phyloP scores from a whole-genome alignment of 768 basidiomycete species.

The Pleurotus tuber-regium region DNA sequence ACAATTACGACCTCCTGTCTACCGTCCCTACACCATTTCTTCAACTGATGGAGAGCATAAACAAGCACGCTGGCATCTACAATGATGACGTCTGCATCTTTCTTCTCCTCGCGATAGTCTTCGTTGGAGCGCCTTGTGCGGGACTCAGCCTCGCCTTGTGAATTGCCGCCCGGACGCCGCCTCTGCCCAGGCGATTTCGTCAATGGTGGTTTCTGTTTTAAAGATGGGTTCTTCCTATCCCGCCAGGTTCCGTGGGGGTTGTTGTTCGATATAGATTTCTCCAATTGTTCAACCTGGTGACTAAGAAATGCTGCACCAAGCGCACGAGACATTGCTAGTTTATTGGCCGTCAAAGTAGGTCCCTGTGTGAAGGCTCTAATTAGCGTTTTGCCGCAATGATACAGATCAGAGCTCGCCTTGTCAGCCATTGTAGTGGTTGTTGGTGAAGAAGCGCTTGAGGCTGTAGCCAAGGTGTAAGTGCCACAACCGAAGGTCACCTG shows the following conservation, averaged over 20 bases:
- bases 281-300: slow-evolving; percentile 87
- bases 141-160: slow-evolving; percentile 17
- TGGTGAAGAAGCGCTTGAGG: slow-evolving; percentile 5
- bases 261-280: slow-evolving; percentile 63
- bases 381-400: background rate
- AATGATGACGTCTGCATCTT: slow-evolving; percentile 74
- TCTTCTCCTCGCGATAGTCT: slow-evolving; percentile 29
- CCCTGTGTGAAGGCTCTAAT: slow-evolving; percentile 13
- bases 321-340: slow-evolving; percentile 81
- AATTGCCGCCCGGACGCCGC: slow-evolving; percentile 4
- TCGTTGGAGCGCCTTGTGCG: slow-evolving; percentile 27
- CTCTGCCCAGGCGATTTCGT: background rate
- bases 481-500: too few species aligned
- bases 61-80: slow-evolving; percentile 83
- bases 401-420: background rate
- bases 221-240: slow-evolving; percentile 28
- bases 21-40: slow-evolving; percentile 78
- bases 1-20: slow-evolving; percentile 77
- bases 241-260: slow-evolving; percentile 62
- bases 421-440: slow-evolving; percentile 5
- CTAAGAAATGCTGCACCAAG: slow-evolving; percentile 85
- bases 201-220: background rate
- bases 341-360: slow-evolving; percentile 40
- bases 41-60: slow-evolving; percentile 73
- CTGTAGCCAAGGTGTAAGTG: background rate